phyloP scores from a whole-genome alignment of 768 basidiomycete genomes.

The Kwoniella mangroviensis region DNA sequence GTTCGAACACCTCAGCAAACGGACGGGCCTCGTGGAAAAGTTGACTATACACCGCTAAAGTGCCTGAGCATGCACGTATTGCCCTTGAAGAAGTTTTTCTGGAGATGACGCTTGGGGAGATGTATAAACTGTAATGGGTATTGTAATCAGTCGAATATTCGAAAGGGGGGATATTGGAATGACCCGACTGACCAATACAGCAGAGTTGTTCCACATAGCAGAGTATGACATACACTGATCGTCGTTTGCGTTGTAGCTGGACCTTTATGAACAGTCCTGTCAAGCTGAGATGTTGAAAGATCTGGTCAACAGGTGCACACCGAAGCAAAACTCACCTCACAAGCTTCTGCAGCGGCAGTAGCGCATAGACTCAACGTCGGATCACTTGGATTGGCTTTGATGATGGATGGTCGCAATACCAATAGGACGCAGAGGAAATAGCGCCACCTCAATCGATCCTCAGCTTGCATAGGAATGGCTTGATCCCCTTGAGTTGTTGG shows the following conservation, averaged over 20 bases:
- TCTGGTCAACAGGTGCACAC: neutral
- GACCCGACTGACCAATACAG: conserved; percentile 14
- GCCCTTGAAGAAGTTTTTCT: conserved; percentile 5
- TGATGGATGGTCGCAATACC: conserved; percentile 17
- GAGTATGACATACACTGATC: conserved; percentile 20
- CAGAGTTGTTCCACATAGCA: conserved; percentile 18
- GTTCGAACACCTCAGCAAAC: conserved; percentile 14
- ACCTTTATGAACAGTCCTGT: conserved; percentile 24
- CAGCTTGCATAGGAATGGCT: conserved; percentile 15
- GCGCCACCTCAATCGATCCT: conserved; percentile 11
- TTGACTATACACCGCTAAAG: conserved; percentile 15
- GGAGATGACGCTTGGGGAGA: conserved; percentile 13
- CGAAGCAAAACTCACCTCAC: conserved; percentile 22
- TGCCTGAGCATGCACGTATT: conserved; percentile 19
- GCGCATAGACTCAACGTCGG: conserved; percentile 25
- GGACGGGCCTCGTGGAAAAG: conserved; percentile 13
- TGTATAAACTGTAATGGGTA: conserved; percentile 6
- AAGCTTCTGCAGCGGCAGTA: conserved; percentile 28
- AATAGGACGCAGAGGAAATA: conserved; percentile 27
- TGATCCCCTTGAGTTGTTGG: neutral
- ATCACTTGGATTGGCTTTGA: conserved; percentile 21
- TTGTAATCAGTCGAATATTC: neutral
- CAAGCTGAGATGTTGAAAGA: conserved; percentile 4
- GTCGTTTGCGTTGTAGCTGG: conserved; percentile 14
- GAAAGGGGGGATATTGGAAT: neutral